Base-by-base conservation (phyloP, 2,329 filamentous ascomycete species). In the Sphaceloma murrayae region DNA sequence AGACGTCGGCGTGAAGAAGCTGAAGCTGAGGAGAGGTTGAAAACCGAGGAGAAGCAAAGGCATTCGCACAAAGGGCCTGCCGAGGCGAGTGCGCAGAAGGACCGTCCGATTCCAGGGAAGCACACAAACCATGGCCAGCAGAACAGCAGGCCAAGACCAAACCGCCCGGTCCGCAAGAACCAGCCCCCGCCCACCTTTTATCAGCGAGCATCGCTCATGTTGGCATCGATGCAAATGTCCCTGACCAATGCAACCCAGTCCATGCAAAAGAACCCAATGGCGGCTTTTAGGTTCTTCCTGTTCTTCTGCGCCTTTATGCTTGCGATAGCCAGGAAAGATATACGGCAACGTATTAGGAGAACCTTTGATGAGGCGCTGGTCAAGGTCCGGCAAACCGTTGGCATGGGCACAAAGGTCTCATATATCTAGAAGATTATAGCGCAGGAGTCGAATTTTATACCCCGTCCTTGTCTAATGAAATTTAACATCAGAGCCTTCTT, bases 391-490 rank as follows among this genome's bases (percentile, higher is more conserved):
- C 74, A 78, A 34, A 96, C 91, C 0, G 80, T 89, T 3, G 88
- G 88, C 1, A 96, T 96, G 89, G 91, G 89, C 2, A 84, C 93
- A 51, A 96, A 95, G 68, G 88, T 96, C 57, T 94, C 84, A 61
- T 96, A 96, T 66, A 93, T 98, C 48, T 96, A 51, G 10, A 9
- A 30, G 13, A 16, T 40, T 30, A 10, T 14, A 24, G 6, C 14
- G 11, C 26, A 26, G 21, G 19, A 27, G 18, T 29, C 10, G 11
- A 26, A 34, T 26, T 11, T 29, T 45, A 45, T 29, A 45, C 31
- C 24, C 29, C n/a, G n/a, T n/a, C n/a, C n/a, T n/a, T n/a, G n/a
- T n/a, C n/a, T n/a, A n/a, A n/a, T n/a, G n/a, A n/a, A n/a, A n/a
- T n/a, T n/a, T n/a, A n/a, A 27, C 24, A 27, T 27, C 24, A 27